Evolutionary conservation across 306 rosid species (phyloP).

Genomic region (Cicer cuneatum): DNA sequence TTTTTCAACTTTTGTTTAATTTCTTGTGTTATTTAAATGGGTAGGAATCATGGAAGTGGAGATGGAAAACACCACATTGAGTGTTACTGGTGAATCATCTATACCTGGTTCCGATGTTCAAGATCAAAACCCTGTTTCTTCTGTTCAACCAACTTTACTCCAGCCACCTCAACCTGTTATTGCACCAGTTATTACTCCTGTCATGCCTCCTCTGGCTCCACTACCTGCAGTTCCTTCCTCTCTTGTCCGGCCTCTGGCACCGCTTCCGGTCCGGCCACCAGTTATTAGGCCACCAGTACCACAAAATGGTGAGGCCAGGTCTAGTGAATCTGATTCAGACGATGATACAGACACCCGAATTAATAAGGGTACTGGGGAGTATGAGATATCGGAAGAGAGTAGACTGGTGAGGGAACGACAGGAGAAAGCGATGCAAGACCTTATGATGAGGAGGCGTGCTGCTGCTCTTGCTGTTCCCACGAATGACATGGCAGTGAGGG

Average conservation of each 20-base stretch:
- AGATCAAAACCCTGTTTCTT: constrained; percentile 46
- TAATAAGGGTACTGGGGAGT: constrained; percentile 60
- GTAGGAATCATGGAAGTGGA: constrained; percentile 45
- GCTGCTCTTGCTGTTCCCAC: constrained; percentile 93
- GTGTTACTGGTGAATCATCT: constrained; percentile 59
- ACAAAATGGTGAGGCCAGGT: constrained; percentile 68
- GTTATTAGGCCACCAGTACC: constrained; percentile 53
- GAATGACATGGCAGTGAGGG: constrained; percentile 86
- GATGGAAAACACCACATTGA: constrained; percentile 50
- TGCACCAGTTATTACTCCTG: constrained; percentile 50
- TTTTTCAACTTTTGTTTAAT: not conserved
- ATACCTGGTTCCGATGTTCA: constrained; percentile 50
- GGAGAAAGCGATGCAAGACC: constrained; percentile 82
- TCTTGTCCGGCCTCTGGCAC: constrained; percentile 62
- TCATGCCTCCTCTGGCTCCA: constrained; percentile 72
- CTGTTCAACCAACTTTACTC: constrained; percentile 40
- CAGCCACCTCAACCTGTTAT: constrained; percentile 51
- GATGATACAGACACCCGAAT: constrained; percentile 52
- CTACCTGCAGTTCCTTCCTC: constrained; percentile 61
- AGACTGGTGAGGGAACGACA: constrained; percentile 75
- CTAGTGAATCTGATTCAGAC: constrained; percentile 73
- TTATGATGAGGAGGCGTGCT: constrained; percentile 85
- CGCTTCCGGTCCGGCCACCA: constrained; percentile 68
- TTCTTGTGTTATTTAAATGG: not conserved
- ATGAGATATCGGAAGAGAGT: constrained; percentile 90